Evolutionary conservation across 2,329 filamentous ascomycete species (phyloP), one percentile per base, ranked within the genome.

Genomic region (Pleoardoris graminearum): DNA sequence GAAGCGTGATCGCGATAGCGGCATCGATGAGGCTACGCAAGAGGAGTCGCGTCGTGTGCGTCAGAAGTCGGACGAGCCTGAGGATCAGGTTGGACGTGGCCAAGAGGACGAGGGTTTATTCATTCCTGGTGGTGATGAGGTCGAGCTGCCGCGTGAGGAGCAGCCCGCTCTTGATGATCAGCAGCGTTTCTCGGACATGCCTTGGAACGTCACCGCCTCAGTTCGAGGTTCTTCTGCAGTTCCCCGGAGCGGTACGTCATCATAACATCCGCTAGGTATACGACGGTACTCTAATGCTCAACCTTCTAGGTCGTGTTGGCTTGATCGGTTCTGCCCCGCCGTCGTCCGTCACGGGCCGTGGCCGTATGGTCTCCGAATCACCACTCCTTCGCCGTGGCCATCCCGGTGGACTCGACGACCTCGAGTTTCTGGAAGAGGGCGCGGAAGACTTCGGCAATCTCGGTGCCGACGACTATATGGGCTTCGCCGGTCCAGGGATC

Each of bases 101-200:
- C 63, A 66, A 49, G 70, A 77, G 7, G 65, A 71, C n/a, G 70
- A 72, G 42, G 62, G 39, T 4, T 53, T 69, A 30, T 62, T 62
- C 41, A 53, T 67, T 41, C 50, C 54, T n/a, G 58, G 59, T 16
- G 67, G 64, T 8, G 65, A 77, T 57, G 82, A 82, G 7, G 70
- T 87, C 17, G 91, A 95, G 69, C 72, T 90, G 21, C 89, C 86
- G 17, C 84, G 90, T 72, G 84, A 89, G 36, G 87, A 83, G 1
- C 82, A 79, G 0, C 80, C 83, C 0, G 82, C 83, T 7, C 80
- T 94, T 48, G 83, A 84, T 4, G 88, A 95, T 53, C 82, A 86
- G 48, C 82, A 86, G 42, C 80, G 82, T 23, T 83, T 83, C 21
- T 83, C 81, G 4, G 75, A 80, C n/a, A 85, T 89, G 79, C 86